A percentile compares a stretch with the other conserved stretches of the same genome.
phyloP scores from a whole-genome alignment of 257 asterid genomes.

The Galeopsis tetrahit region DNA sequence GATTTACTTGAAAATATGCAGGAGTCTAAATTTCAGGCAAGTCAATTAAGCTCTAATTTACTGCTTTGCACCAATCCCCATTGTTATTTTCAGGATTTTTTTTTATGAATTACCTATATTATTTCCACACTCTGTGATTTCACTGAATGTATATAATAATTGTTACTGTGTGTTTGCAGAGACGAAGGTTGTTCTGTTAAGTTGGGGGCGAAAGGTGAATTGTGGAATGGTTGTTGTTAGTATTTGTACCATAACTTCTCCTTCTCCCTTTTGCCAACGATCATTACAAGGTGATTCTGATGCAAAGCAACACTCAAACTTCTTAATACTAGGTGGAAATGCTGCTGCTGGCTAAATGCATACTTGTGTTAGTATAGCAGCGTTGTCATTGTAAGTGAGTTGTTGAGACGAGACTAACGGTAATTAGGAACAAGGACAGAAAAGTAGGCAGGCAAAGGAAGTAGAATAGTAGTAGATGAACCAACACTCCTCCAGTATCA shows the following conservation, averaged over 20 bases:
- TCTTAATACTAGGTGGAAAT: background rate
- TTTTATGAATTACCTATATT: background rate
- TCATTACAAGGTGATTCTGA: background rate
- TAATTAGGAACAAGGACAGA: background rate
- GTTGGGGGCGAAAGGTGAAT: conserved; percentile 8
- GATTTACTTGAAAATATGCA: conserved; percentile 70
- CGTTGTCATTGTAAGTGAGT: conserved; percentile 25
- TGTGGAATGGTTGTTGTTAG: background rate
- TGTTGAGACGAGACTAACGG: conserved; percentile 28
- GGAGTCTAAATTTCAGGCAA: conserved; percentile 55
- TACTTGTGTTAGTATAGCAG: conserved; percentile 4
- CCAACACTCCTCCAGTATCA: background rate
- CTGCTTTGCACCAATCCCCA: background rate
- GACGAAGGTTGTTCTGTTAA: conserved; percentile 62
- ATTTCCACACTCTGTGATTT: background rate
- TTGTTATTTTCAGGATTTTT: background rate
- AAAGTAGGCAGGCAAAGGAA: background rate
- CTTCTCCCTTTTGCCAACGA: background rate
- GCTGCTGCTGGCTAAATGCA: background rate
- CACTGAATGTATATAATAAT: background rate
- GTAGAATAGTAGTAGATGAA: background rate
- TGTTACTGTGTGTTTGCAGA: conserved; percentile 41
- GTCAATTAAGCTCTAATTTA: conserved; percentile 7
- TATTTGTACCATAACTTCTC: conserved; percentile 1
- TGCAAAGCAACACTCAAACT: background rate